A percentile compares a stretch with the other conserved stretches of the same genome.
phyloP scores from a whole-genome alignment of 1,284 basidiomycete species.

The Vanrija pseudolonga region DNA sequence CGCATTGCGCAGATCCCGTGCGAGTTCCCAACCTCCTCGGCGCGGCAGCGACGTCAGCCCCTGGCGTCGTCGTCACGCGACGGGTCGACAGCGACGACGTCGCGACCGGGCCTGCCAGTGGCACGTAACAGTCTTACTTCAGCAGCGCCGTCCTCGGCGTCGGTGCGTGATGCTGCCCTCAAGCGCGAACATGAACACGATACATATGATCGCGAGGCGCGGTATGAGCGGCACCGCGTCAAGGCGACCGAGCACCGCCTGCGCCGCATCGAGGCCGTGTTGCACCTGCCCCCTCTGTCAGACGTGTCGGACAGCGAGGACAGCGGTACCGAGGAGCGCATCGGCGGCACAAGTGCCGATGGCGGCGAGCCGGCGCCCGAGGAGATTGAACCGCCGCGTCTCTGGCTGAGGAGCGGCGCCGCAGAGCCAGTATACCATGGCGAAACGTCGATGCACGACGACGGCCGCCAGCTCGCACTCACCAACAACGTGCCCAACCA shows the following conservation, averaged over 20 bases:
- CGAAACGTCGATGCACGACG: slow-evolving; percentile 19
- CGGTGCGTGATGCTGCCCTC: no score
- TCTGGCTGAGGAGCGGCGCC: slow-evolving; percentile 13
- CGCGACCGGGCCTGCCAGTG: no score
- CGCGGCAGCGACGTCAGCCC: neutral
- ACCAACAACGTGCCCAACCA: neutral
- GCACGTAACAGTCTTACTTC: no score
- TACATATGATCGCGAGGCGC: neutral
- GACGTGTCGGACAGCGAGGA: neutral
- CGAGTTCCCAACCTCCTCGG: slow-evolving; percentile 12
- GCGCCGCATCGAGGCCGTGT: slow-evolving; percentile 16
- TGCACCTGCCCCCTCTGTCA: slow-evolving; percentile 11
- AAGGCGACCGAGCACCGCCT: slow-evolving; percentile 9
- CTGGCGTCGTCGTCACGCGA: neutral
- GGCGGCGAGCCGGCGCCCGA: neutral
- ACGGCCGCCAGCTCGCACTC: neutral
- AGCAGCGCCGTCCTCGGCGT: no score
- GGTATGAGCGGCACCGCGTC: no score
- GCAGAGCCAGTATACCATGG: slow-evolving; percentile 17
- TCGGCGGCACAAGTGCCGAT: neutral
- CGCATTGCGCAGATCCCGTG: slow-evolving; percentile 17
- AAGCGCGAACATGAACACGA: no score
- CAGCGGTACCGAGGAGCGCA: neutral
- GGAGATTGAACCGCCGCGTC: slow-evolving; percentile 18
- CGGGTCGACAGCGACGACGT: neutral